These are phyloP conservation scores for Sideroxylon spinosum DNA, from an alignment of 179 eudicot species.

Conservation along the genomic window DNA sequence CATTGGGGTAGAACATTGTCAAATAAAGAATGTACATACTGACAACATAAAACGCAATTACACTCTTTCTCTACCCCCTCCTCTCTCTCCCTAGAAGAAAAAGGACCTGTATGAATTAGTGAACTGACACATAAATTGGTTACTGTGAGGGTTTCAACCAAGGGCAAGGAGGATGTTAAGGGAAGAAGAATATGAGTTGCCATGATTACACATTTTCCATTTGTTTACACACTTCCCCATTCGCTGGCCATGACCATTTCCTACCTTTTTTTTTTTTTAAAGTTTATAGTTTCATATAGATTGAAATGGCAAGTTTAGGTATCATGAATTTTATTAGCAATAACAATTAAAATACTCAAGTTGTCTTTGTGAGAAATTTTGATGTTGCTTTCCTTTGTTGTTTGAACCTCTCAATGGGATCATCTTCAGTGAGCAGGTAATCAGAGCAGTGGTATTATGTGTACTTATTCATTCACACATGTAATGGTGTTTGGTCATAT, in stretches of 20 bases:
- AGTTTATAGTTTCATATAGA: neutral
- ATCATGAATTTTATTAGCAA: conserved; percentile 1
- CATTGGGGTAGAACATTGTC: neutral
- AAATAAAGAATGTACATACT: neutral
- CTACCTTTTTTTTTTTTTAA: neutral
- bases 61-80: too few relatives aligned
- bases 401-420: neutral
- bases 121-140: neutral
- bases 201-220: neutral
- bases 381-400: neutral
- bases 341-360: neutral
- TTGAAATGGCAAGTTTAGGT: conserved; percentile 4
- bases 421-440: neutral
- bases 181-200: neutral
- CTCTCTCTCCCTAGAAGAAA: neutral
- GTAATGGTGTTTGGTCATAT: neutral
- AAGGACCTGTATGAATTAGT: neutral
- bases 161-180: neutral
- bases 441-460: neutral
- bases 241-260: neutral
- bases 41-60: neutral
- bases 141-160: neutral
- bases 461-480: neutral
- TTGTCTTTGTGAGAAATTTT: neutral
- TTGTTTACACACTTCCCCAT: neutral